A percentile compares a stretch with the other conserved stretches of the same genome.
Conservation (phyloP, 2,329 filamentous ascomycete genomes). For the Diplocarpon mali region DNA sequence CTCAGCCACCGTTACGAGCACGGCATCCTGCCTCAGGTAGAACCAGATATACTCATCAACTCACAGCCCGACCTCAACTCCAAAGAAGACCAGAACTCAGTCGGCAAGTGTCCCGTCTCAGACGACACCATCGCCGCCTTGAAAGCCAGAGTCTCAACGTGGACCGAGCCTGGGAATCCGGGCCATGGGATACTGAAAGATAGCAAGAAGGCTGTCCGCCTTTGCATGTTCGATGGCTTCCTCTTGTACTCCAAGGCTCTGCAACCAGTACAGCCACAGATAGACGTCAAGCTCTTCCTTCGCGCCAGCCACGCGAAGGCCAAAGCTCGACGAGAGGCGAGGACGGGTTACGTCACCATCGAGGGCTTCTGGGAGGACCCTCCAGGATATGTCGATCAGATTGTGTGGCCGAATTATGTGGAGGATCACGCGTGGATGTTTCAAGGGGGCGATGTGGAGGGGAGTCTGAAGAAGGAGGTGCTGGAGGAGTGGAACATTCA, state of each 20-base stretch:
- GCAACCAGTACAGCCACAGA: constrained; percentile 39
- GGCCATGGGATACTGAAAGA: constrained; percentile 30
- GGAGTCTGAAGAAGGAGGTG: constrained; percentile 36
- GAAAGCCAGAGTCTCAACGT: constrained; percentile 36
- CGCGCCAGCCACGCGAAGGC: constrained; percentile 54
- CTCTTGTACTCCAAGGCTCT: constrained; percentile 59
- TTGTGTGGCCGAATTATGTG: constrained; percentile 95
- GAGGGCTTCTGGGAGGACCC: constrained; percentile 95
- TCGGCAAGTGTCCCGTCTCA: constrained; percentile 43
- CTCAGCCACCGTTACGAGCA: constrained; percentile 14
- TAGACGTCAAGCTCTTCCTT: constrained; percentile 73
- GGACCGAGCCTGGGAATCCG: constrained; percentile 35
- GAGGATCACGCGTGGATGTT: constrained; percentile 75
- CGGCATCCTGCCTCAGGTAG: background rate
- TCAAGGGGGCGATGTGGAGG: constrained; percentile 51
- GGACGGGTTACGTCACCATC: constrained; percentile 67
- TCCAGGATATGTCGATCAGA: constrained; percentile 81
- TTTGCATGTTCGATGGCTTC: constrained; percentile 82
- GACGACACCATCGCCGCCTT: constrained; percentile 35
- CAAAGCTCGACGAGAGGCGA: constrained; percentile 53
- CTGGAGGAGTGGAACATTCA: constrained; percentile 35
- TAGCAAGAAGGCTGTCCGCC: constrained; percentile 17
- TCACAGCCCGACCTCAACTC: constrained; percentile 38
- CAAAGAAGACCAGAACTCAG: constrained; percentile 53
- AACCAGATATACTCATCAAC: constrained; percentile 9